Evolutionary conservation across 345 rosid species (phyloP), one percentile per base, ranked within the genome.

Genomic region (Gossypium sturtianum): DNA sequence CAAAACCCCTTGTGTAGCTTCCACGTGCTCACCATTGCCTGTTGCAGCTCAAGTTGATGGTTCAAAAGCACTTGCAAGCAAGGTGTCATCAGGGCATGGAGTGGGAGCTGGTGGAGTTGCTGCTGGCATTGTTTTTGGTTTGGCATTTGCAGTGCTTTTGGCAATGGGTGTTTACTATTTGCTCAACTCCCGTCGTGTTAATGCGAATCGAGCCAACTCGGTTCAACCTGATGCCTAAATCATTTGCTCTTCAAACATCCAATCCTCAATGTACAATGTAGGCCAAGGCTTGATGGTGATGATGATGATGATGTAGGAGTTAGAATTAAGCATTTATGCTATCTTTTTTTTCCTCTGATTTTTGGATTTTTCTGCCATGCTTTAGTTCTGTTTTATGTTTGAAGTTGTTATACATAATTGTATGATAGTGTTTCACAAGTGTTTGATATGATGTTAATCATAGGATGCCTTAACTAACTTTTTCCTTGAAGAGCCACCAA

Each of bases 11-110:
- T 85, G 88, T 44, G 58, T 70, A 25, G 73, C 71, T 57, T 80
- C 88, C 3, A 45, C 74, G 51, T 86, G 93, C 78, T 84, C 97
- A 0, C 94, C 96, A 22, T 79, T 88, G 61, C 93, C 93, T 0
- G 44, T 86, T 15, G 90, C 91, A 65, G 90, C 97, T 76, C 85
- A 86, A 74, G 79, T 84, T 9, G 85, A 63, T 5, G 79, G 79
- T 17, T 43, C 76, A 12, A 43, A 76, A 78, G 76, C 79, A 43
- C 75, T 81, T 1, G 80, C 80, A 73, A 86, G 75, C 56, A 75
- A 80, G 51, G 69, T 72, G 44, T 70, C 82, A 12, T 60, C 87
- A 41, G 72, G 77, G 7, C 63, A 68, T 3, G 49, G 70, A 23
- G 16, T 85, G 12, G 86, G 87, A 58, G 89, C 83, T 54, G 80